Evolutionary conservation across 2,329 filamentous ascomycete species (phyloP).

Genomic region (Helotiales sp.): DNA sequence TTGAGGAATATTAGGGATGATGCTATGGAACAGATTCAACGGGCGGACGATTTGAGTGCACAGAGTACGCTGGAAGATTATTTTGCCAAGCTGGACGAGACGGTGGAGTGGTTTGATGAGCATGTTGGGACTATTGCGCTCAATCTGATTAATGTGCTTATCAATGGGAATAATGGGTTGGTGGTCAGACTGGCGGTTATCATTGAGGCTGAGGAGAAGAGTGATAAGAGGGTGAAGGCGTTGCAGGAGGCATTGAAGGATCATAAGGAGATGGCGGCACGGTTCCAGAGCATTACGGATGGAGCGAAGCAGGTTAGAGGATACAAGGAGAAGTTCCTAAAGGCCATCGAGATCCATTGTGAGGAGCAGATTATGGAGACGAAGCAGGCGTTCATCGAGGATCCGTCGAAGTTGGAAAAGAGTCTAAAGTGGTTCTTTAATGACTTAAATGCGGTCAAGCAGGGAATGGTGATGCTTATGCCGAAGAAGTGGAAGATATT

Average conservation of each 20-base stretch:
- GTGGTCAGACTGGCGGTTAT: constrained; percentile 90
- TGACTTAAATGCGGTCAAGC: constrained; percentile 89
- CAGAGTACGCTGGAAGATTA: constrained; percentile 86
- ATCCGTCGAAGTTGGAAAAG: constrained; percentile 83
- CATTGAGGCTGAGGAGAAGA: constrained; percentile 95
- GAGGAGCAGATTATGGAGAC: constrained; percentile 60
- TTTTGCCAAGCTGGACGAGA: constrained; percentile 81
- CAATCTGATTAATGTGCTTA: constrained; percentile 84
- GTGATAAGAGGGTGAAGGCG: constrained; percentile 86
- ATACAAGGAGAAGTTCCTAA: constrained; percentile 94
- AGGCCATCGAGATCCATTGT: constrained; percentile 64
- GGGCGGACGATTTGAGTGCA: constrained; percentile 69
- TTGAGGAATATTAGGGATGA: constrained; percentile 93
- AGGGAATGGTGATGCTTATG: constrained; percentile 89
- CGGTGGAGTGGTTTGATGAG: constrained; percentile 93
- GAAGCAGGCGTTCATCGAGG: constrained; percentile 73
- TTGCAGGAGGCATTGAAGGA: constrained; percentile 93
- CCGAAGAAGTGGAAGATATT: constrained; percentile 97
- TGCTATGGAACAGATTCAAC: constrained; percentile 92
- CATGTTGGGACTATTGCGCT: constrained; percentile 87
- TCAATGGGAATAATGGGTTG: constrained; percentile 82
- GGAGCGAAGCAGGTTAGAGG: constrained; percentile 89
- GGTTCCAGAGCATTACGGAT: constrained; percentile 93
- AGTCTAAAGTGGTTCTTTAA: constrained; percentile 96
- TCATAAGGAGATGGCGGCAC: constrained; percentile 88